phyloP scores from a whole-genome alignment of 1,139 yeast genomes.

The Candida pseudoviswanathii region DNA sequence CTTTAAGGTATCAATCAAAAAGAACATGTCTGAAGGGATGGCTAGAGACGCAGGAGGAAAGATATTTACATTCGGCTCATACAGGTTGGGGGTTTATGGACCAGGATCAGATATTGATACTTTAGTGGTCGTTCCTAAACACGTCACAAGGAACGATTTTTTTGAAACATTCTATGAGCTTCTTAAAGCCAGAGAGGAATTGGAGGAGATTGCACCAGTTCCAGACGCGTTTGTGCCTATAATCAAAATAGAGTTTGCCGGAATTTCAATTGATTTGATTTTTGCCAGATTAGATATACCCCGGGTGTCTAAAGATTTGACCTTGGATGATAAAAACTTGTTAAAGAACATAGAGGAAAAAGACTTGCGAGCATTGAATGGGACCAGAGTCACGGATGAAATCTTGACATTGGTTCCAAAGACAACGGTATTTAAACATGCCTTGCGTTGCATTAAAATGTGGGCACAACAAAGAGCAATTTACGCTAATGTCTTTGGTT shows the following conservation, averaged over 20 bases:
- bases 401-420: constrained; percentile 87
- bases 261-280: constrained; percentile 88
- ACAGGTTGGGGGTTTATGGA: constrained; percentile 92
- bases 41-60: constrained; percentile 97
- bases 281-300: constrained; percentile 82
- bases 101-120: constrained; percentile 99
- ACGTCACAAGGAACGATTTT: constrained; percentile 87
- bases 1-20: constrained; percentile 70
- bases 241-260: constrained; percentile 81
- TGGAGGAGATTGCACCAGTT: constrained; percentile 88
- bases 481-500: constrained; percentile 92
- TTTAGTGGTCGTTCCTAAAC: constrained; percentile 92
- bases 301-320: constrained; percentile 72
- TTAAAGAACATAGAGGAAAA: constrained; percentile 85
- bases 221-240: constrained; percentile 98
- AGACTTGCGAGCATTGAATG: constrained; percentile 86
- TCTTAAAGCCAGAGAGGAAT: constrained; percentile 68
- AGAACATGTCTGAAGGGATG: constrained; percentile 97
- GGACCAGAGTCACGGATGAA: constrained; percentile 97
- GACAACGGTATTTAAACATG: constrained; percentile 89
- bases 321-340: constrained; percentile 81
- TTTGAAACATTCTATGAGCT: constrained; percentile 75
- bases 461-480: constrained; percentile 98
- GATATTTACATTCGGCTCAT: constrained; percentile 92
- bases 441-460: constrained; percentile 85